Conservation (phyloP, 768 basidiomycete species). For the Austroboletus eburneus region DNA sequence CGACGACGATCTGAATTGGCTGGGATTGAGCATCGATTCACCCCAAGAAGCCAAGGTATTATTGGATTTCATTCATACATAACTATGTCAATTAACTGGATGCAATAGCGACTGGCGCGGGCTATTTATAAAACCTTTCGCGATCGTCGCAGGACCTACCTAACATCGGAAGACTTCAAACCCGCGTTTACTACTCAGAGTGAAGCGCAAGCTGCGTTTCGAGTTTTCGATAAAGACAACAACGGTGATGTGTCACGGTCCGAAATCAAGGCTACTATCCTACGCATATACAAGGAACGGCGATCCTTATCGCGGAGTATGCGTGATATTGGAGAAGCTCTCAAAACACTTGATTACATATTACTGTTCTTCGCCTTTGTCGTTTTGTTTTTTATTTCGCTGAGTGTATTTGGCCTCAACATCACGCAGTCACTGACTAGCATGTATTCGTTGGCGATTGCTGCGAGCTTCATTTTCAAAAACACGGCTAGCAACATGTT, state of each 20-base stretch:
- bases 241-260: constrained; percentile 72
- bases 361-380: constrained; percentile 59
- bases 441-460: constrained; percentile 68
- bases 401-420: constrained; percentile 68
- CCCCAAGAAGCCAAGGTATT: constrained; percentile 64
- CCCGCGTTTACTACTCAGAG: constrained; percentile 59
- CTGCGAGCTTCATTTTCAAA: constrained; percentile 80
- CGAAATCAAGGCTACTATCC: constrained; percentile 67
- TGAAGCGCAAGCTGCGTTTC: constrained; percentile 64
- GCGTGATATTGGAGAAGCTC: constrained; percentile 68
- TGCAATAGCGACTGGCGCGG: constrained; percentile 58
- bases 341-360: constrained; percentile 60
- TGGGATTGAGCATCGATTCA: constrained; percentile 53
- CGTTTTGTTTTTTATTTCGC: constrained; percentile 67
- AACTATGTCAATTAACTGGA: background rate
- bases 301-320: constrained; percentile 71
- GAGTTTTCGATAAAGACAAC: constrained; percentile 69
- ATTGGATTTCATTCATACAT: background rate
- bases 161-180: constrained; percentile 65
- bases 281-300: constrained; percentile 76
- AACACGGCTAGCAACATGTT: constrained; percentile 66
- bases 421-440: constrained; percentile 65
- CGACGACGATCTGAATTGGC: constrained; percentile 37
- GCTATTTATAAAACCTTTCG: constrained; percentile 62
- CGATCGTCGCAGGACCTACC: constrained; percentile 50